Conservation (phyloP, 2,329 filamentous ascomycete species). For the Colletotrichum australisinense region DNA sequence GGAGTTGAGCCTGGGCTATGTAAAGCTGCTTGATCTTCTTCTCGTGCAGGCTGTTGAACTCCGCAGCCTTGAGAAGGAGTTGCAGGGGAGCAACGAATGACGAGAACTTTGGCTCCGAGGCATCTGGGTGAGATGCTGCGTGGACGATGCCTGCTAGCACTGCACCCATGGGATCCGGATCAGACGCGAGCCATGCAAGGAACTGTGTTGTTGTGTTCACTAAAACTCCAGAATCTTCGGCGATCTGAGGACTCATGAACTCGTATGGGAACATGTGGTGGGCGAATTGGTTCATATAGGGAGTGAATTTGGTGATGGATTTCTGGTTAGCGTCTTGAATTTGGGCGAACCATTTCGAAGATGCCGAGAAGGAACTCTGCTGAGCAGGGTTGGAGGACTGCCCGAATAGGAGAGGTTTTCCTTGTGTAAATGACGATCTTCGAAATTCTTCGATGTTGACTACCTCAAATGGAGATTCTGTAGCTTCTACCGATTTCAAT, state of each 20-base stretch:
- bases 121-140: conserved; percentile 39
- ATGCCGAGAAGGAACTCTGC: conserved; percentile 38
- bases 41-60: conserved; percentile 54
- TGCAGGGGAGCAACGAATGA: conserved; percentile 71
- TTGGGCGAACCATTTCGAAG: conserved; percentile 42
- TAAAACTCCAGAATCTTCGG: conserved; percentile 13
- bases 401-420: conserved; percentile 37
- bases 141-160: conserved; percentile 46
- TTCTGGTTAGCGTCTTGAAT: background rate
- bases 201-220: conserved; percentile 23
- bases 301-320: background rate
- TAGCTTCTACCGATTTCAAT: background rate
- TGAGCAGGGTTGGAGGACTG: conserved; percentile 33
- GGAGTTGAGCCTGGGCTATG: conserved; percentile 83
- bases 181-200: conserved; percentile 32
- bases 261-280: conserved; percentile 43
- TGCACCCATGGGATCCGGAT: conserved; percentile 42
- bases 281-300: conserved; percentile 38
- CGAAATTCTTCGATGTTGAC: conserved; percentile 25
- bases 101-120: conserved; percentile 55
- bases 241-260: conserved; percentile 39
- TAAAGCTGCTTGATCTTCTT: conserved; percentile 67
- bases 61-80: conserved; percentile 70
- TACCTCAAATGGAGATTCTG: conserved; percentile 4
- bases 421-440: conserved; percentile 14